A percentile compares a stretch with the other conserved stretches of the same genome.
phyloP scores from a whole-genome alignment of 495 filamentous ascomycete species.

The Xylaria acuta region DNA sequence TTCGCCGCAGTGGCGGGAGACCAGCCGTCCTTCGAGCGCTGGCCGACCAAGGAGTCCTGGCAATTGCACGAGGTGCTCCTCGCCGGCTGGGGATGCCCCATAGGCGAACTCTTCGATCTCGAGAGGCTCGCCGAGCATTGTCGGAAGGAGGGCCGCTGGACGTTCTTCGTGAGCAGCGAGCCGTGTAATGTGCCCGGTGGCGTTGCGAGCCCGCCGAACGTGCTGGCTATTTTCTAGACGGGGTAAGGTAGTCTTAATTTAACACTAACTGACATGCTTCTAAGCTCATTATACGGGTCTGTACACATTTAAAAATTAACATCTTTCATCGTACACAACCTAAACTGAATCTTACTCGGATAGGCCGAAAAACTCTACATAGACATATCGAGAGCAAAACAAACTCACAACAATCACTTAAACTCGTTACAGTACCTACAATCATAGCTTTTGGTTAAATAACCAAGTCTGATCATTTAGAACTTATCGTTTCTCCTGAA shows the following conservation, averaged over 20 bases:
- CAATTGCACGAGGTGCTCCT: conserved; percentile 54
- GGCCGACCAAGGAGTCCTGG: conserved; percentile 38
- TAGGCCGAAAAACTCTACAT: no score
- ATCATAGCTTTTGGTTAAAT: background rate
- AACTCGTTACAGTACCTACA: background rate
- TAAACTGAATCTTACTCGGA: no score
- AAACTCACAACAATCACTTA: no score
- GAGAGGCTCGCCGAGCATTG: conserved; percentile 50
- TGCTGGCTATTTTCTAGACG: conserved; percentile 48
- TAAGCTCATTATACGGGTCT: no score
- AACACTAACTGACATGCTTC: no score
- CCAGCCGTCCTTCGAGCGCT: conserved; percentile 57
- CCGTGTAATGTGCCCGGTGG: conserved; percentile 55
- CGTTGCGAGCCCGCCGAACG: conserved; percentile 57
- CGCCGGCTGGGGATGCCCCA: conserved; percentile 56
- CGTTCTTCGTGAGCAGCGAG: conserved; percentile 56
- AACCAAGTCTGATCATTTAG: background rate
- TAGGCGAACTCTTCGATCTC: conserved; percentile 58
- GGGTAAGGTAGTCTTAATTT: no score
- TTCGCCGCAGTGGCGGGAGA: conserved; percentile 62
- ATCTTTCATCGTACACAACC: no score
- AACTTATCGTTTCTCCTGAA: background rate
- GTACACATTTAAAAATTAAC: no score
- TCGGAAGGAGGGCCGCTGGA: conserved; percentile 42
- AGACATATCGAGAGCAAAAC: background rate